A percentile compares a stretch with the other conserved stretches of the same genome.
Conservation (phyloP, 1,284 basidiomycete species). For the Hortiboletus rubellus region DNA sequence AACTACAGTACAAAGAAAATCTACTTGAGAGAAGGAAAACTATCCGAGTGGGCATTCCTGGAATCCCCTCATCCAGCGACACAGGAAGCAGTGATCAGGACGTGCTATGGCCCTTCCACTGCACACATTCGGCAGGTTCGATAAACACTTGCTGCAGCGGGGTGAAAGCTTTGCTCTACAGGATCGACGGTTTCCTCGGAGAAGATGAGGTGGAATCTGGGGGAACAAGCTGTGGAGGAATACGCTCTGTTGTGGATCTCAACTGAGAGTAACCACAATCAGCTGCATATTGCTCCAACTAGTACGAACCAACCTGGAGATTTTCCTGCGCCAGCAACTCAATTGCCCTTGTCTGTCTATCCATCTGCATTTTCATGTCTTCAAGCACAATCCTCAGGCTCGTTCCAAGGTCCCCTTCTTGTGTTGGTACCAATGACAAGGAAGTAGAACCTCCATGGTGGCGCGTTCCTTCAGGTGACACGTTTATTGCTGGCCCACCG, state of each 20-base stretch:
- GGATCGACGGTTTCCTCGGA: slow-evolving; percentile 16
- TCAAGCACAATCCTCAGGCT: slow-evolving; percentile 31
- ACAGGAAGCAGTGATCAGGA: neutral
- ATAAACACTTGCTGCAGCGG: neutral
- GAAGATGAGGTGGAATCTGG: slow-evolving; percentile 19
- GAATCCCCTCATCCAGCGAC: neutral
- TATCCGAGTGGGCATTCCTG: neutral
- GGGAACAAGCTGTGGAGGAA: slow-evolving; percentile 10
- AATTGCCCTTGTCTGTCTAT: slow-evolving; percentile 33
- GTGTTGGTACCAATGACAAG: slow-evolving; percentile 17
- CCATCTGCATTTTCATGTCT: slow-evolving; percentile 35
- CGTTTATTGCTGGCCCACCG: slow-evolving; percentile 5
- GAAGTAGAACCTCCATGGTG: slow-evolving; percentile 14
- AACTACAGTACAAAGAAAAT: slow-evolving; percentile 9
- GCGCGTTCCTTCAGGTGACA: slow-evolving; percentile 16
- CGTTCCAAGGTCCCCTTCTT: slow-evolving; percentile 24
- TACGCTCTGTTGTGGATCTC: slow-evolving; percentile 21
- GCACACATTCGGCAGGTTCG: neutral
- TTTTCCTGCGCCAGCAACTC: slow-evolving; percentile 36
- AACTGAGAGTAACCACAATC: slow-evolving; percentile 15
- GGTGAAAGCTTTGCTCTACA: slow-evolving; percentile 3
- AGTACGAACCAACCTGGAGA: slow-evolving; percentile 23
- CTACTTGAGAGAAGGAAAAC: slow-evolving; percentile 9
- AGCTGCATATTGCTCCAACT: slow-evolving; percentile 6
- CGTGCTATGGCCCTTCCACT: neutral